phyloP scores from a whole-genome alignment of 2,329 filamentous ascomycete genomes.

The Fusarium verticillioides region DNA sequence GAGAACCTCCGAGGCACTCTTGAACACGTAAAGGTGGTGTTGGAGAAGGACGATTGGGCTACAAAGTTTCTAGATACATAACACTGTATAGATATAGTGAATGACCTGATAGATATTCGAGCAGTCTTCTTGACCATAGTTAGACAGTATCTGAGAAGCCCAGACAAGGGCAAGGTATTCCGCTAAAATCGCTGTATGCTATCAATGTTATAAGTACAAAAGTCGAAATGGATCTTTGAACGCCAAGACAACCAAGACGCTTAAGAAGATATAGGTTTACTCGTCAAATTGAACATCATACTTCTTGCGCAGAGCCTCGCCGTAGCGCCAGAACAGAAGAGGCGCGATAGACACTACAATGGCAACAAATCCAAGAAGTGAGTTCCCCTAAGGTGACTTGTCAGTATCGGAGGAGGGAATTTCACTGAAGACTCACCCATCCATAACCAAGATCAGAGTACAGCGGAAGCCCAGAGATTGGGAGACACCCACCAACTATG shows the following conservation, averaged over 20 bases:
- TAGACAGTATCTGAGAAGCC: too few species aligned
- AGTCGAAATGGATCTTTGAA: too few species aligned
- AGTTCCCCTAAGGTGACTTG: background rate
- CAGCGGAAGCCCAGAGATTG: conserved; percentile 1
- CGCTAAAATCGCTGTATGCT: too few species aligned
- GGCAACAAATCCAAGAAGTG: conserved; percentile 8
- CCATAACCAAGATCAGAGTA: conserved; percentile 18
- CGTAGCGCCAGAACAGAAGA: conserved; percentile 14
- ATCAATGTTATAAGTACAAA: too few species aligned
- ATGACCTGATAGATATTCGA: too few species aligned
- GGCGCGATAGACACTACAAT: conserved; percentile 3
- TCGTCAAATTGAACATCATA: conserved; percentile 9
- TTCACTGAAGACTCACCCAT: background rate
- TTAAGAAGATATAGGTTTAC: background rate
- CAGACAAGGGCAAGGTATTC: too few species aligned
- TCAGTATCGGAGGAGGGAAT: background rate
- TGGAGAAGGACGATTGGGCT: conserved; percentile 5
- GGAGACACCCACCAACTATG: conserved; percentile 7
- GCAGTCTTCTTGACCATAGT: too few species aligned
- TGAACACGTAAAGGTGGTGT: background rate
- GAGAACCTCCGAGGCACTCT: background rate
- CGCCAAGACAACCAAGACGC: too few species aligned
- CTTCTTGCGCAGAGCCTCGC: conserved; percentile 2
- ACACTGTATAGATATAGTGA: too few species aligned
- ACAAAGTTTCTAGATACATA: background rate